Conservation (phyloP, 129 eudicot species). For the Flaveria sonorensis region DNA sequence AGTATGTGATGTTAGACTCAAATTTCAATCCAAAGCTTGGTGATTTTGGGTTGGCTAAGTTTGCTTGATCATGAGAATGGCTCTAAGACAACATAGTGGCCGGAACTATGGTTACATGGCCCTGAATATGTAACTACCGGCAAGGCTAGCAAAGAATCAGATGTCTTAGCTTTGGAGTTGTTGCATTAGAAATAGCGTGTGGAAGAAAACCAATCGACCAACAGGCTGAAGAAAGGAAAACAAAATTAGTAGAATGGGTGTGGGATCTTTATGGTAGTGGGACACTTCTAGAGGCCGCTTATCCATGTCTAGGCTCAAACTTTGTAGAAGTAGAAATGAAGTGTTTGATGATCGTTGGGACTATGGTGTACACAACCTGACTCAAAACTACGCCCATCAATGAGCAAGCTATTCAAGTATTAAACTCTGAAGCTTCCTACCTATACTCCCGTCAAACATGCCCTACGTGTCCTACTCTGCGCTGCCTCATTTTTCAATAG, state of each 20-base stretch:
- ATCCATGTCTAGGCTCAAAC: neutral
- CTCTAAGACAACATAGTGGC: conserved; percentile 31
- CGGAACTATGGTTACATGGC: conserved; percentile 43
- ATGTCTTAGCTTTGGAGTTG: conserved; percentile 40
- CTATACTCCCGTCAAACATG: conserved; percentile 41
- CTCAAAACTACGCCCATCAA: conserved; percentile 35
- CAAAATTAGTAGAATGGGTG: neutral
- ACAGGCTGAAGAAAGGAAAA: neutral
- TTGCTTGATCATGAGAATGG: conserved; percentile 53
- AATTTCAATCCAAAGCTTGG: conserved; percentile 54
- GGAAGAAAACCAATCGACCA: conserved; percentile 28
- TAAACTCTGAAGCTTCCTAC: conserved; percentile 30
- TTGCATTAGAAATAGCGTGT: conserved; percentile 34
- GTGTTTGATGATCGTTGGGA: neutral
- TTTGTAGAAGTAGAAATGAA: neutral
- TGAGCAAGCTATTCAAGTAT: conserved; percentile 24
- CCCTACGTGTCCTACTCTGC: conserved; percentile 34
- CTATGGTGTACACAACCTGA: conserved; percentile 45
- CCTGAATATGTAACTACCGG: conserved; percentile 31
- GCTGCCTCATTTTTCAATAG: neutral
- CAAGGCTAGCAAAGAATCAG: conserved; percentile 34
- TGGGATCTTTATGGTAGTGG: neutral
- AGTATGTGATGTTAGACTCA: conserved; percentile 58
- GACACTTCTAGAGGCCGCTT: neutral
- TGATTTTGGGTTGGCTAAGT: conserved; percentile 56